A percentile compares a stretch with the other conserved stretches of the same genome.
Evolutionary conservation across 1,284 basidiomycete genomes (phyloP).

Genomic region (Meripilus lineatus): DNA sequence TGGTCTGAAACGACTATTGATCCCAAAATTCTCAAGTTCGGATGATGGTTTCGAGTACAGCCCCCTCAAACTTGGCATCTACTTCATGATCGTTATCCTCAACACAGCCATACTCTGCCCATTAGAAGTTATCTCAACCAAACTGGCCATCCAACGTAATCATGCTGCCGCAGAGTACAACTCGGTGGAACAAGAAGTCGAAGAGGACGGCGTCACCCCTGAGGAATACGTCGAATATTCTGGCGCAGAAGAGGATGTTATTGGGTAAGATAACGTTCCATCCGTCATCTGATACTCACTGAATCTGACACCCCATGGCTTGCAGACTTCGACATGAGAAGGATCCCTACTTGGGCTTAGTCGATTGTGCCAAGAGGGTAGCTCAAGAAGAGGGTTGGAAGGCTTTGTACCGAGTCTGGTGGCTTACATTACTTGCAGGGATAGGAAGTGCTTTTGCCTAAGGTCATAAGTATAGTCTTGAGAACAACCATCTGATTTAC

Average conservation of each 20-base stretch:
- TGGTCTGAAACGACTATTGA: conserved; percentile 58
- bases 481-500: not conserved
- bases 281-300: not conserved
- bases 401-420: conserved; percentile 84
- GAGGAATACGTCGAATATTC: conserved; percentile 67
- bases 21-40: conserved; percentile 41
- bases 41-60: conserved; percentile 31
- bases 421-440: conserved; percentile 73
- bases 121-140: conserved; percentile 77
- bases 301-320: conserved; percentile 1
- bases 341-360: conserved; percentile 80
- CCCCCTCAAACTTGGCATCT: conserved; percentile 48
- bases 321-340: conserved; percentile 71
- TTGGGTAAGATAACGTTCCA: conserved; percentile 48
- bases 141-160: conserved; percentile 83
- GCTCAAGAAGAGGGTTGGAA: conserved; percentile 79
- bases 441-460: conserved; percentile 48
- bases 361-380: conserved; percentile 77
- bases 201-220: conserved; percentile 58
- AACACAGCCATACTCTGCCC: conserved; percentile 70
- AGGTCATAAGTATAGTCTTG: not conserved
- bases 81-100: conserved; percentile 53
- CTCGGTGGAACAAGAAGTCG: conserved; percentile 66
- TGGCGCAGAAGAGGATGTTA: conserved; percentile 82
- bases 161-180: conserved; percentile 69